A percentile compares a stretch with the other conserved stretches of the same genome.
Conservation (phyloP, 441 rosid genomes). For the Gossypium trilobum region DNA sequence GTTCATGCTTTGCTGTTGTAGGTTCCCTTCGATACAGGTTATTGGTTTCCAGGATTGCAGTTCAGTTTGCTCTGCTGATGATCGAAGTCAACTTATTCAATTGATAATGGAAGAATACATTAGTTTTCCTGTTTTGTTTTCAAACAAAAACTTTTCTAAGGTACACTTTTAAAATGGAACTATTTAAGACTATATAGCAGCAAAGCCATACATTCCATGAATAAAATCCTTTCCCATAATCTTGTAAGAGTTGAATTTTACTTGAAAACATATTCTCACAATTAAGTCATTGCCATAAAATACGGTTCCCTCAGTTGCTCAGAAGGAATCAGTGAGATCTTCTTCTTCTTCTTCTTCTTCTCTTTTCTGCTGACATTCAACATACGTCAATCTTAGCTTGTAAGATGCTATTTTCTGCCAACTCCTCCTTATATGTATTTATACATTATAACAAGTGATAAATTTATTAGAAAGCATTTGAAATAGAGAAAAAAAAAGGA, state of each 20-base stretch:
- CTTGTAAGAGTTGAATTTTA: not conserved
- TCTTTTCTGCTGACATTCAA: not conserved
- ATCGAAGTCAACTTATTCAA: constrained; percentile 35
- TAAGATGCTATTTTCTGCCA: too few relatives aligned
- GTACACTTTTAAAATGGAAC: constrained; percentile 27
- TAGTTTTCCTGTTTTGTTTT: constrained; percentile 62
- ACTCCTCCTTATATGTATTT: too few relatives aligned
- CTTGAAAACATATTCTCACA: not conserved
- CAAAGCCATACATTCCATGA: not conserved
- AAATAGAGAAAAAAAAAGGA: not conserved
- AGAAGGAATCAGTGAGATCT: not conserved
- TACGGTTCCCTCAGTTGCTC: not conserved
- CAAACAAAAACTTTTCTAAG: constrained; percentile 47
- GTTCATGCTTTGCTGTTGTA: constrained; percentile 24
- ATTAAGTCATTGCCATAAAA: not conserved
- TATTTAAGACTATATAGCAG: not conserved
- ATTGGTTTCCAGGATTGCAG: constrained; percentile 48
- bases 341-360: too few relatives aligned
- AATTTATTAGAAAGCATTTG: not conserved
- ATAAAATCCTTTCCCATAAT: not conserved
- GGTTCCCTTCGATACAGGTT: constrained; percentile 54
- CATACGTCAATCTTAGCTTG: too few relatives aligned
- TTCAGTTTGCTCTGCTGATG: constrained; percentile 33
- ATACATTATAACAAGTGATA: too few relatives aligned
- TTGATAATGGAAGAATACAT: constrained; percentile 57